These are phyloP conservation scores for Sporobolus alterniflorus DNA, from an alignment of 202 grass and related monocot species.

Conservation along the genomic window DNA sequence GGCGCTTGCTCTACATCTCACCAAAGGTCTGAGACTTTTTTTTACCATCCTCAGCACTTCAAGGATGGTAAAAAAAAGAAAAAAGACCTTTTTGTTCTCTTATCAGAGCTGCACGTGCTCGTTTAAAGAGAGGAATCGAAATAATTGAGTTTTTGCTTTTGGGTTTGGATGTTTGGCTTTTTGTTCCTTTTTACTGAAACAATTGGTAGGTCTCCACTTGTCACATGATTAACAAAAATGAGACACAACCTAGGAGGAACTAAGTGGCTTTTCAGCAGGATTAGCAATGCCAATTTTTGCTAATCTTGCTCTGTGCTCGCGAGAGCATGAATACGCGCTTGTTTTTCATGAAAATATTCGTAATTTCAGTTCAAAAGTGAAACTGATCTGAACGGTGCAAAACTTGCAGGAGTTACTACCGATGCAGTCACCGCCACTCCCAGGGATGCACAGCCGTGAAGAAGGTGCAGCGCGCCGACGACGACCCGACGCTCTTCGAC, in stretches of 20 bases:
- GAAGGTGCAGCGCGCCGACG: constrained; percentile 82
- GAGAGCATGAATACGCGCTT: too few species aligned
- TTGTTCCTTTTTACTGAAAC: neutral
- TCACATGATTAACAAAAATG: too few species aligned
- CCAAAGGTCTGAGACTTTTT: neutral
- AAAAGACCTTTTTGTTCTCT: too few species aligned
- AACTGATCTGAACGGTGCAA: constrained; percentile 8
- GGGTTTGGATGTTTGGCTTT: neutral
- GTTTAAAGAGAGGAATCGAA: neutral
- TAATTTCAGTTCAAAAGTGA: neutral
- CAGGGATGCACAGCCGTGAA: constrained; percentile 77
- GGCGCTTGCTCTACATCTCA: neutral
- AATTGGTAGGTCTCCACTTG: neutral
- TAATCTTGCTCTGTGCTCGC: too few species aligned
- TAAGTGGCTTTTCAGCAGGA: too few species aligned
- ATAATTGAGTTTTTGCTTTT: constrained; percentile 3
- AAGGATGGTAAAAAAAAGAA: too few species aligned
- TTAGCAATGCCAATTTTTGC: too few species aligned
- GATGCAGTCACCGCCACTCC: constrained; percentile 67
- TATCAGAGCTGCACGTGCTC: constrained; percentile 19
- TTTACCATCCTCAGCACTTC: too few species aligned
- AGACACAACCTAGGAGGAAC: too few species aligned
- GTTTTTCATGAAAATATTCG: too few species aligned
- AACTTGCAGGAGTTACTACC: constrained; percentile 75
- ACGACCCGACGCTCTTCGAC: constrained; percentile 60